Conservation (phyloP, 1,139 yeast genomes). For the Barnettozyma hawaiiensis region DNA sequence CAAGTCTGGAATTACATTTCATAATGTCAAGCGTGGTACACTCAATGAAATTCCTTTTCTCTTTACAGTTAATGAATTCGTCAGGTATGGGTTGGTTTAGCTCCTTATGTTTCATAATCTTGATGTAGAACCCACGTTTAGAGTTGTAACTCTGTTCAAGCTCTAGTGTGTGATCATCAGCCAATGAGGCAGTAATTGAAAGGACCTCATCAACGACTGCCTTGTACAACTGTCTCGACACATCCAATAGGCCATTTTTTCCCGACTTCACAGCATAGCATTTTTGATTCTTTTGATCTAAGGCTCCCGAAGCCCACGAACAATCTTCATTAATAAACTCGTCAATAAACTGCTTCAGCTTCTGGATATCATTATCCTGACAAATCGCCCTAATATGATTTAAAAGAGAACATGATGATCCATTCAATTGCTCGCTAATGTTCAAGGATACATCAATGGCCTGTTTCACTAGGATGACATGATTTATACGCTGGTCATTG, state of each 20-base stretch:
- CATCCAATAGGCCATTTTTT: slow-evolving; percentile 41
- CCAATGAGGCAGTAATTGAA: slow-evolving; percentile 24
- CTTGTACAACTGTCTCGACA: slow-evolving; percentile 38
- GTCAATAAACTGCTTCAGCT: slow-evolving; percentile 28
- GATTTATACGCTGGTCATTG: slow-evolving; percentile 33
- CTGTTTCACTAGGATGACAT: slow-evolving; percentile 34
- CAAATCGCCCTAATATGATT: slow-evolving; percentile 31
- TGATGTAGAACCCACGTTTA: slow-evolving; percentile 36
- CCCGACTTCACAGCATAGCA: slow-evolving; percentile 42
- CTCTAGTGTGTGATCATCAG: slow-evolving; percentile 23
- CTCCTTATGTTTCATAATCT: slow-evolving; percentile 21
- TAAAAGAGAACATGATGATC: slow-evolving; percentile 21
- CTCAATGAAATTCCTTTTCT: slow-evolving; percentile 33
- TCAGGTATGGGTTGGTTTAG: slow-evolving; percentile 26
- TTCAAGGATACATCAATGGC: slow-evolving; percentile 24
- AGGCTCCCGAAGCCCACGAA: slow-evolving; percentile 34
- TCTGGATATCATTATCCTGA: slow-evolving; percentile 23
- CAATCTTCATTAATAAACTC: slow-evolving; percentile 37
- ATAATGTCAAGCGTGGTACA: slow-evolving; percentile 39
- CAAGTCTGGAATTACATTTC: slow-evolving; percentile 37
- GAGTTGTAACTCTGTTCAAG: slow-evolving; percentile 34
- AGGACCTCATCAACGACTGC: slow-evolving; percentile 34
- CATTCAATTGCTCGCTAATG: slow-evolving; percentile 20
- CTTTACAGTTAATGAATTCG: slow-evolving; percentile 31
- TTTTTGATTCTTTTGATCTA: slow-evolving; percentile 39